These are phyloP conservation scores for Penicillium samsonianum DNA, from an alignment of 495 filamentous ascomycete genomes.

Conservation along the genomic window DNA sequence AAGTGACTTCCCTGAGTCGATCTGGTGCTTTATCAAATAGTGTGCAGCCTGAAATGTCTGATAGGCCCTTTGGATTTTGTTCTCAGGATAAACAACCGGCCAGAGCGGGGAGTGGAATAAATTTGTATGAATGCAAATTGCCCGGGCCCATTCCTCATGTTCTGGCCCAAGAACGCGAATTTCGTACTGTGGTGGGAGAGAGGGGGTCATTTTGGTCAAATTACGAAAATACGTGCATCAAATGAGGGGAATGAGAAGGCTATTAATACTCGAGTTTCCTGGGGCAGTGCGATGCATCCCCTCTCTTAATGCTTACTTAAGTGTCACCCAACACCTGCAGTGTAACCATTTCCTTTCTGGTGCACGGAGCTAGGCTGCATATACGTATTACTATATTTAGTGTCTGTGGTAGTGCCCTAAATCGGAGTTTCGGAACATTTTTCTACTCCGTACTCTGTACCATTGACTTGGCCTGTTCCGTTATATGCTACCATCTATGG, in stretches of 20 bases:
- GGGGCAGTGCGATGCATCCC: neutral
- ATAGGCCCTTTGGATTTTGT: neutral
- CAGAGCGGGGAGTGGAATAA: slow-evolving; percentile 40
- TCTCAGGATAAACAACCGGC: slow-evolving; percentile 5
- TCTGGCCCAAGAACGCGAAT: slow-evolving; percentile 28
- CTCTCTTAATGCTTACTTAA: no score
- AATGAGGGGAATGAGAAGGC: neutral
- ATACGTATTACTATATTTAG: no score
- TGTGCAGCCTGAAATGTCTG: neutral
- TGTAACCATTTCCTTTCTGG: no score
- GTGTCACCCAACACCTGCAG: no score
- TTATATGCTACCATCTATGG: no score
- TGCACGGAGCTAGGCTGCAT: no score
- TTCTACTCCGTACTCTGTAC: no score
- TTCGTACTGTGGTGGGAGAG: neutral
- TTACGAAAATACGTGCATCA: neutral
- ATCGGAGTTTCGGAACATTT: no score
- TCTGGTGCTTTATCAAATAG: neutral
- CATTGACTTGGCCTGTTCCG: no score
- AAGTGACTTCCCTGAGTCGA: neutral
- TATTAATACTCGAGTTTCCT: neutral
- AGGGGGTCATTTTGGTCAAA: neutral
- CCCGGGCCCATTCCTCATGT: slow-evolving; percentile 38
- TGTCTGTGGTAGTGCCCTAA: no score
- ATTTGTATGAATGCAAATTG: slow-evolving; percentile 40